Evolutionary conservation across 371 early-diverging fungal species (phyloP).

Genomic region (Saksenaea oblongispora): DNA sequence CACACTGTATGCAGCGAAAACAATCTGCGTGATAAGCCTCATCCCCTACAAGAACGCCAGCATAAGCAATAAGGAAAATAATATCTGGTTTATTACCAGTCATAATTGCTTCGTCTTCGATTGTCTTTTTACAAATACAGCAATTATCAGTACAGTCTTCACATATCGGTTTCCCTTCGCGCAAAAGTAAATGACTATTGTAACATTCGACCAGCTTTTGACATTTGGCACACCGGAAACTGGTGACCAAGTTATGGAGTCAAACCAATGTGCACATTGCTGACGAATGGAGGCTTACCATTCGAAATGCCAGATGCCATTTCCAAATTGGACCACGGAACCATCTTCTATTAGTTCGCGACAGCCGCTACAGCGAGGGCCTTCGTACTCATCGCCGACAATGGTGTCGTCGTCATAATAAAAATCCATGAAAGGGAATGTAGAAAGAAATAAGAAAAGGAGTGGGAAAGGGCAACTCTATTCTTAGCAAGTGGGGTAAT

Average conservation of each 20-base stretch:
- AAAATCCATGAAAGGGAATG: constrained; percentile 23
- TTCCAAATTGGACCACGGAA: constrained; percentile 83
- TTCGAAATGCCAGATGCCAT: constrained; percentile 71
- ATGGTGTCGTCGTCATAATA: constrained; percentile 26
- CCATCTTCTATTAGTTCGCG: constrained; percentile 75
- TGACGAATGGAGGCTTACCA: constrained; percentile 27
- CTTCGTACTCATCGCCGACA: constrained; percentile 44
- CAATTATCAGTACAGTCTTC: constrained; percentile 88
- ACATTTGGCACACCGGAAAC: constrained; percentile 83
- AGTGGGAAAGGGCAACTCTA: background rate
- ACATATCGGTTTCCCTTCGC: constrained; percentile 85
- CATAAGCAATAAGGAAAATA: background rate
- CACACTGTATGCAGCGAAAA: constrained; percentile 78
- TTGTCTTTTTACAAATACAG: constrained; percentile 75
- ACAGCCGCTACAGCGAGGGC: constrained; percentile 78
- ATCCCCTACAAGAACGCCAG: constrained; percentile 51
- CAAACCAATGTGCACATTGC: background rate
- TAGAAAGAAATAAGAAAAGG: background rate
- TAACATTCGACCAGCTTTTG: constrained; percentile 75
- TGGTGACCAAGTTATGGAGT: constrained; percentile 19
- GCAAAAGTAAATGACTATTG: constrained; percentile 72
- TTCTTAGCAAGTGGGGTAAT: constrained; percentile 1
- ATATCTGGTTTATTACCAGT: constrained; percentile 56
- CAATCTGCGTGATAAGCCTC: constrained; percentile 87
- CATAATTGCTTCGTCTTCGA: constrained; percentile 89